Evolutionary conservation across 768 basidiomycete genomes (phyloP).

Genomic region (Pleurotus pulmonarius): DNA sequence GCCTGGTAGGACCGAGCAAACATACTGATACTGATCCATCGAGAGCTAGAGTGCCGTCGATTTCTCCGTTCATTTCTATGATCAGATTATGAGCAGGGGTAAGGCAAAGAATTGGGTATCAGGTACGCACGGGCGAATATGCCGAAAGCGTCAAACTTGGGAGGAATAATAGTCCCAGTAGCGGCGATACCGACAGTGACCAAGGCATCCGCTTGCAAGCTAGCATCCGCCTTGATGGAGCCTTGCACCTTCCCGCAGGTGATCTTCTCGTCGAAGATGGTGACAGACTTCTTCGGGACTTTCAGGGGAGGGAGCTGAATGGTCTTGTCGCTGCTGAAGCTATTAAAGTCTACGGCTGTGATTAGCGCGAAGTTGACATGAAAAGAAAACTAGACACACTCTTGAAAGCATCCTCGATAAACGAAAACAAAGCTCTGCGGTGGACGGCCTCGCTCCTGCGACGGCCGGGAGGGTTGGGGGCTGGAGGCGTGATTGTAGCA

Average conservation of each 20-base stretch:
- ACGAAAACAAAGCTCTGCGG: constrained; percentile 10
- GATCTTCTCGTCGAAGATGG: constrained; percentile 15
- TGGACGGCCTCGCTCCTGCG: not conserved
- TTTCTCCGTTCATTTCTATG: constrained; percentile 18
- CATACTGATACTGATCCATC: constrained; percentile 22
- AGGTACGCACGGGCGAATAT: constrained; percentile 14
- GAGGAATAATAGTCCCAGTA: constrained; percentile 23
- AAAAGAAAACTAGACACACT: not conserved
- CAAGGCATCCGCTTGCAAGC: constrained; percentile 21
- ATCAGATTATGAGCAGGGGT: not conserved
- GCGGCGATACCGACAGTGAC: constrained; percentile 23
- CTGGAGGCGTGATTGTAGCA: constrained; percentile 11
- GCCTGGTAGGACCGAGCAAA: not conserved
- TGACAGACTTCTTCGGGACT: constrained; percentile 11
- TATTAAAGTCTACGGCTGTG: not conserved
- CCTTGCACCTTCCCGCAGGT: constrained; percentile 13
- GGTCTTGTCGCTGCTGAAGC: not conserved
- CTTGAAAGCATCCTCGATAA: constrained; percentile 7
- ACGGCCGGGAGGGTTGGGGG: constrained; percentile 10
- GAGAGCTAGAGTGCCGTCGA: constrained; percentile 26
- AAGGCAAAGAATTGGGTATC: not conserved
- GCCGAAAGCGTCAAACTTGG: constrained; percentile 21
- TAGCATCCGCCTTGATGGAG: constrained; percentile 11
- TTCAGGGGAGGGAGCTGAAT: constrained; percentile 16
- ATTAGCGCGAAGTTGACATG: not conserved